A percentile compares a stretch with the other conserved stretches of the same genome.
These are phyloP conservation scores for Ascochyta lentis DNA, from an alignment of 2,329 filamentous ascomycete genomes.

Conservation along the genomic window DNA sequence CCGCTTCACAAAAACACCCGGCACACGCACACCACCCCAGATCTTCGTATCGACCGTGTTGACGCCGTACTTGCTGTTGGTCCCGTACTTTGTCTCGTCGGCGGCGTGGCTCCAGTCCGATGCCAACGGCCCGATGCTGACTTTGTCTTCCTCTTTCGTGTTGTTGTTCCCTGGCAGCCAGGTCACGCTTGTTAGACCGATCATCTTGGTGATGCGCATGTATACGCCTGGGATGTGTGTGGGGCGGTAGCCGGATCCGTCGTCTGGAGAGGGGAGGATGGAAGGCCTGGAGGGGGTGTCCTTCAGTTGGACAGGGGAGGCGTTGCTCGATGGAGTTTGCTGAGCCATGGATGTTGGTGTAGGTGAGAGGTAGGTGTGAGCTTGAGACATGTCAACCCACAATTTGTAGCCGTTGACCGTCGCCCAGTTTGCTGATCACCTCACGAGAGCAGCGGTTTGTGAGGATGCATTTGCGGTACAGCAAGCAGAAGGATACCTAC, in stretches of 20 bases:
- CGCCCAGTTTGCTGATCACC: too few relatives aligned
- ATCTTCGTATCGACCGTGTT: not conserved
- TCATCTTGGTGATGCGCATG: not conserved
- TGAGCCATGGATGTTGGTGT: not conserved
- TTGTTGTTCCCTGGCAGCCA: not conserved
- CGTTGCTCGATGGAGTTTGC: not conserved
- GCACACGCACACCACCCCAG: not conserved
- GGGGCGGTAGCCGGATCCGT: not conserved
- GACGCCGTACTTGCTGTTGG: not conserved
- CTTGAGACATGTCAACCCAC: too few relatives aligned
- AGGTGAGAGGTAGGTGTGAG: not conserved
- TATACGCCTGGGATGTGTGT: not conserved
- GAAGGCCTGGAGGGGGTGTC: not conserved
- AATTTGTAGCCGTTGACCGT: too few relatives aligned
- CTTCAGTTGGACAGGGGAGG: not conserved
- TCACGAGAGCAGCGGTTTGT: too few relatives aligned
- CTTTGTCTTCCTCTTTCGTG: not conserved
- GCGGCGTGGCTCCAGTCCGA: not conserved
- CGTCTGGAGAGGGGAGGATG: not conserved
- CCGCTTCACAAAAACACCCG: not conserved
- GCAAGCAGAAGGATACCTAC: too few relatives aligned
- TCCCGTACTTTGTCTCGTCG: not conserved
- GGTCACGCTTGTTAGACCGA: not conserved
- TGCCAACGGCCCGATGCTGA: not conserved
- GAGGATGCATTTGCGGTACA: too few relatives aligned